Conservation (phyloP, 1,284 basidiomycete genomes). For the Marasmius sp. region DNA sequence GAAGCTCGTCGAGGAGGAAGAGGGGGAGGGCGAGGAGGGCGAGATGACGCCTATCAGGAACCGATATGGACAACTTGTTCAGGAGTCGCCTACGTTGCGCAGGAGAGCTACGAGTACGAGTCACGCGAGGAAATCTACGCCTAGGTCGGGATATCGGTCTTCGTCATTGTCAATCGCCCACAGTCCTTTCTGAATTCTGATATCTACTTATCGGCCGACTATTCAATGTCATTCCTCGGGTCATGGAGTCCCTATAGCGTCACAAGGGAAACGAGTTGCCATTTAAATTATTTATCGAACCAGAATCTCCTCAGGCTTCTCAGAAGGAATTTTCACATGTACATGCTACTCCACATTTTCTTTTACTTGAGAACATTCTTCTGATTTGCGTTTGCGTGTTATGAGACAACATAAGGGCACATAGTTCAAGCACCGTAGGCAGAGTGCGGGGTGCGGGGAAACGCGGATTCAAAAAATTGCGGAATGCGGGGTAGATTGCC, state of each 20-base stretch:
- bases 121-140: too few species aligned
- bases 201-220: neutral
- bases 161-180: neutral
- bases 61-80: neutral
- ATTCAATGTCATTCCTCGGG: neutral
- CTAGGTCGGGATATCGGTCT: neutral
- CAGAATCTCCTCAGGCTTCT: too few species aligned
- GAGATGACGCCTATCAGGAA: neutral
- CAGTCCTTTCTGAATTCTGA: too few species aligned
- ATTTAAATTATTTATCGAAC: too few species aligned
- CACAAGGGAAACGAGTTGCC: too few species aligned
- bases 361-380: too few species aligned
- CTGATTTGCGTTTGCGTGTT: too few species aligned
- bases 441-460: neutral
- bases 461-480: neutral
- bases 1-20: neutral
- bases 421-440: too few species aligned
- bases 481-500: neutral
- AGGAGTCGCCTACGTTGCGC: neutral
- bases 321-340: too few species aligned
- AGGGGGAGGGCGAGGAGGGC: too few species aligned
- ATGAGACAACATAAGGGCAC: too few species aligned
- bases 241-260: neutral
- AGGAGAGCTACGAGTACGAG: neutral
- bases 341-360: too few species aligned